These are phyloP conservation scores for Aspergillus niger DNA, from an alignment of 2,329 filamentous ascomycete species.

Conservation along the genomic window DNA sequence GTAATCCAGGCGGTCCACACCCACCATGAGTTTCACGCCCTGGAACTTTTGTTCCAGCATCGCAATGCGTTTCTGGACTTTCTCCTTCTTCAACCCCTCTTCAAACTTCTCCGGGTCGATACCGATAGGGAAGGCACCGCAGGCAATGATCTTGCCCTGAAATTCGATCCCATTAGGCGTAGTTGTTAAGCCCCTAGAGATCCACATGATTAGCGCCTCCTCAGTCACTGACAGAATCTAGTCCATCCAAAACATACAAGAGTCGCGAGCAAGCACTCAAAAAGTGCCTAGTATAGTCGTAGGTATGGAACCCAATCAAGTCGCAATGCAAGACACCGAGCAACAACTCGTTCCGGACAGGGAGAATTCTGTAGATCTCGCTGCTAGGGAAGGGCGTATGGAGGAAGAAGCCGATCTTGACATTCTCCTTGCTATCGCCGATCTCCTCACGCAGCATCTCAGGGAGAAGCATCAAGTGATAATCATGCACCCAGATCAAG, in stretches of 20 bases:
- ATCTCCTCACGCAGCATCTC: conserved; percentile 93
- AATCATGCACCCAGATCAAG: conserved; percentile 97
- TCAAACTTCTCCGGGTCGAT: conserved; percentile 97
- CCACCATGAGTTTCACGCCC: conserved; percentile 93
- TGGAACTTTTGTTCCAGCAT: conserved; percentile 87
- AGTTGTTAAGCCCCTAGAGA: conserved; percentile 56
- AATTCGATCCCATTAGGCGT: conserved; percentile 94
- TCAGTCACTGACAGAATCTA: neutral
- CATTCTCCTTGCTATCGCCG: conserved; percentile 76
- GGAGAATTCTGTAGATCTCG: conserved; percentile 94
- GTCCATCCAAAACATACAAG: conserved; percentile 56
- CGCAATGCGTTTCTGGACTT: conserved; percentile 84
- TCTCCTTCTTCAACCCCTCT: conserved; percentile 80
- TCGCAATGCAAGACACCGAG: conserved; percentile 89
- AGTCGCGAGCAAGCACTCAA: conserved; percentile 95
- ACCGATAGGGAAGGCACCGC: conserved; percentile 95
- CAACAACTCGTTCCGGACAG: conserved; percentile 85
- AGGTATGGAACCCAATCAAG: conserved; percentile 96
- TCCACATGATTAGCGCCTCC: conserved; percentile 17
- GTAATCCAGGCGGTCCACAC: conserved; percentile 94
- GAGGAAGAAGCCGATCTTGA: conserved; percentile 97
- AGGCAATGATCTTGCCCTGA: conserved; percentile 81
- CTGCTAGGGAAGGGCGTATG: conserved; percentile 97
- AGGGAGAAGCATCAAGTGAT: conserved; percentile 95
- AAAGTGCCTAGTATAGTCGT: conserved; percentile 98